Conservation (phyloP, 2,329 filamentous ascomycete genomes). For the Taxawa tesnikishii region DNA sequence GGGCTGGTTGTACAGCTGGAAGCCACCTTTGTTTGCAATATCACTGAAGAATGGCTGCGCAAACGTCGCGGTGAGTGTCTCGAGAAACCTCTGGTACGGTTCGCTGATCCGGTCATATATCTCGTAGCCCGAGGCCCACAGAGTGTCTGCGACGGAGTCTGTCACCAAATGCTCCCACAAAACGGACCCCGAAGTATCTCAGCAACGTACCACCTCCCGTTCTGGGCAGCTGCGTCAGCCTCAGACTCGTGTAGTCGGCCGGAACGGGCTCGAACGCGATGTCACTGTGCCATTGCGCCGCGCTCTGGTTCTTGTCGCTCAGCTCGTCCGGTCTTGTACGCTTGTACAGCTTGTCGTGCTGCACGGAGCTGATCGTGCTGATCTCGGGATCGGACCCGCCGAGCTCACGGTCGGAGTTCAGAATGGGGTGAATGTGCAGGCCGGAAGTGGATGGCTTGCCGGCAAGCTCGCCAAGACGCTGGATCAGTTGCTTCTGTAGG, state of each 20-base stretch:
- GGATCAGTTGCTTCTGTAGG: slow-evolving; percentile 40
- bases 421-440: slow-evolving; percentile 49
- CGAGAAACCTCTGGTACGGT: slow-evolving; percentile 46
- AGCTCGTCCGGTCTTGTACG: slow-evolving; percentile 25
- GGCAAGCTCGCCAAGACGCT: slow-evolving; percentile 35
- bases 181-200: too few species aligned
- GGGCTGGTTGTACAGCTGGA: slow-evolving; percentile 33
- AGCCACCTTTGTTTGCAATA: slow-evolving; percentile 25
- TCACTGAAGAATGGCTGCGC: slow-evolving; percentile 22
- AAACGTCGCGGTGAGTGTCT: slow-evolving; percentile 37
- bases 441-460: slow-evolving; percentile 44
- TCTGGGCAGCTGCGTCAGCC: slow-evolving; percentile 21
- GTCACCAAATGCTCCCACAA: too few species aligned
- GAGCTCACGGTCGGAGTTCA: slow-evolving; percentile 30
- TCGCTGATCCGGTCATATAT: slow-evolving; percentile 45
- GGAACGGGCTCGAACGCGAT: slow-evolving; percentile 28
- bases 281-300: slow-evolving; percentile 37
- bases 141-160: too few species aligned
- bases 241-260: slow-evolving; percentile 26
- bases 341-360: slow-evolving; percentile 22
- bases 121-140: slow-evolving; percentile 40
- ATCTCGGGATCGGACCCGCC: slow-evolving; percentile 25
- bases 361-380: slow-evolving; percentile 25
- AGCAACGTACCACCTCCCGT: slow-evolving; percentile 27
- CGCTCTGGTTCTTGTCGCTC: slow-evolving; percentile 8